phyloP scores from a whole-genome alignment of 2,329 filamentous ascomycete genomes.

The Diaporthe capsici region DNA sequence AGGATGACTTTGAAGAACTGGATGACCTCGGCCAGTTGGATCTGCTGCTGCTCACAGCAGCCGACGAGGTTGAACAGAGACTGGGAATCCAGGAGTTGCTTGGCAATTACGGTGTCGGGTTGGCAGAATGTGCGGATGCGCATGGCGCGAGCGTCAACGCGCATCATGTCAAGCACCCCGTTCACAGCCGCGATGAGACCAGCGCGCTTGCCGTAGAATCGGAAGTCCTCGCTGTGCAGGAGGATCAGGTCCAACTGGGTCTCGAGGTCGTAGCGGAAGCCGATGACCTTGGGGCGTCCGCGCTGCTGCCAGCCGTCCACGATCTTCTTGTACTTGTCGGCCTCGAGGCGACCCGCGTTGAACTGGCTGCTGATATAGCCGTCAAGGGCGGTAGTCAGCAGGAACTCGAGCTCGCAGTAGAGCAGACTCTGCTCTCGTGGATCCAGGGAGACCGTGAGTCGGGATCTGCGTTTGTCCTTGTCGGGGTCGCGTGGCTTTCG shows the following conservation, averaged over 20 bases:
- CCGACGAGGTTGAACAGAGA: constrained; percentile 65
- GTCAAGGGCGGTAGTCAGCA: constrained; percentile 65
- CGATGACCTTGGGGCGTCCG: constrained; percentile 68
- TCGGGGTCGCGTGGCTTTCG: constrained; percentile 47
- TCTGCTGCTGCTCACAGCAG: constrained; percentile 58
- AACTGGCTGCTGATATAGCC: constrained; percentile 67
- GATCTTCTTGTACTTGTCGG: constrained; percentile 65
- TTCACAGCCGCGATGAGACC: constrained; percentile 58
- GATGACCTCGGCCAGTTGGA: constrained; percentile 63
- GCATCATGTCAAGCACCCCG: constrained; percentile 66
- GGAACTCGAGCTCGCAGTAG: constrained; percentile 72
- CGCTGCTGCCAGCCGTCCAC: constrained; percentile 66
- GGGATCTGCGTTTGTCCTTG: constrained; percentile 49
- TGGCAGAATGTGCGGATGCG: constrained; percentile 70
- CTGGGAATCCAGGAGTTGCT: constrained; percentile 69
- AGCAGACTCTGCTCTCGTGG: constrained; percentile 71
- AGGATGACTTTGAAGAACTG: constrained; percentile 69
- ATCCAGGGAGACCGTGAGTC: constrained; percentile 64
- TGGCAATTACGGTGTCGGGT: constrained; percentile 70
- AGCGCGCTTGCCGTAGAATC: constrained; percentile 66
- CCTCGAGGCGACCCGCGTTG: constrained; percentile 67
- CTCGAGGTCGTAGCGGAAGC: constrained; percentile 72
- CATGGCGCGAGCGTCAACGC: constrained; percentile 65
- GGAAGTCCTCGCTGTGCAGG: constrained; percentile 66
- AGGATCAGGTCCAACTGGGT: constrained; percentile 70